Conservation (phyloP, 371 early-diverging fungal genomes). For the Syncephalastrum monosporum region DNA sequence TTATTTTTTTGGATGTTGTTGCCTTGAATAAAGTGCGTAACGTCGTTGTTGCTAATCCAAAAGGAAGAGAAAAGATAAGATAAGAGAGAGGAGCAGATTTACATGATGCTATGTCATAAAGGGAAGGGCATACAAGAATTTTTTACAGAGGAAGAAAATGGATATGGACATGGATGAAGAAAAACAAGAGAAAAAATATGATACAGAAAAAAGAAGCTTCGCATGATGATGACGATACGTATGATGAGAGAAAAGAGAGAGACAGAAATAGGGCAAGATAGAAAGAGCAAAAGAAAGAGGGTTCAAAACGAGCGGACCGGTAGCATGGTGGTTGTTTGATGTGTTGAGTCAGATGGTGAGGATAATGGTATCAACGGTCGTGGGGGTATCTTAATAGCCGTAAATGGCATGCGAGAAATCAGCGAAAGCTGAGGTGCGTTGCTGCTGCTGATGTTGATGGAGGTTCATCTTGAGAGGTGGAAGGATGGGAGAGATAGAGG, state of each 20-base stretch:
- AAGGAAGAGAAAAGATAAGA: constrained; percentile 3
- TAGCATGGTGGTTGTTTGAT: constrained; percentile 8
- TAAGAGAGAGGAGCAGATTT: constrained; percentile 8
- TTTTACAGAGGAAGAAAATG: constrained; percentile 4
- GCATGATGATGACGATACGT: constrained; percentile 8
- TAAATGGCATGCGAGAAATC: not conserved
- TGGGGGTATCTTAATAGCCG: constrained; percentile 14
- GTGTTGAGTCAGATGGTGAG: constrained; percentile 1
- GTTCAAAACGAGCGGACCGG: constrained; percentile 10
- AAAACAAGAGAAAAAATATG: constrained; percentile 14
- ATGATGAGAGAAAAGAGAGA: constrained; percentile 1
- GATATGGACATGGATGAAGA: constrained; percentile 4
- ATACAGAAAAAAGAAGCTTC: constrained; percentile 30
- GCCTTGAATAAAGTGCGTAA: constrained; percentile 1
- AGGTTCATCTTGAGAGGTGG: constrained; percentile 53
- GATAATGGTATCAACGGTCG: constrained; percentile 6
- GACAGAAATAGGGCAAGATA: constrained; percentile 9
- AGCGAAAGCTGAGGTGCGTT: constrained; percentile 5
- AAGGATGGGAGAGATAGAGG: constrained; percentile 83
- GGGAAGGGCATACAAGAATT: constrained; percentile 4
- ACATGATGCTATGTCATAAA: not conserved
- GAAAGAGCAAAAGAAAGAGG: constrained; percentile 9
- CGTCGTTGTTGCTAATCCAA: constrained; percentile 2
- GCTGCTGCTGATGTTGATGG: constrained; percentile 30
- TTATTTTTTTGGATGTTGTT: not conserved